Conservation (phyloP, 1,284 basidiomycete genomes). For the Ceratorhiza oryzae-sativae region DNA sequence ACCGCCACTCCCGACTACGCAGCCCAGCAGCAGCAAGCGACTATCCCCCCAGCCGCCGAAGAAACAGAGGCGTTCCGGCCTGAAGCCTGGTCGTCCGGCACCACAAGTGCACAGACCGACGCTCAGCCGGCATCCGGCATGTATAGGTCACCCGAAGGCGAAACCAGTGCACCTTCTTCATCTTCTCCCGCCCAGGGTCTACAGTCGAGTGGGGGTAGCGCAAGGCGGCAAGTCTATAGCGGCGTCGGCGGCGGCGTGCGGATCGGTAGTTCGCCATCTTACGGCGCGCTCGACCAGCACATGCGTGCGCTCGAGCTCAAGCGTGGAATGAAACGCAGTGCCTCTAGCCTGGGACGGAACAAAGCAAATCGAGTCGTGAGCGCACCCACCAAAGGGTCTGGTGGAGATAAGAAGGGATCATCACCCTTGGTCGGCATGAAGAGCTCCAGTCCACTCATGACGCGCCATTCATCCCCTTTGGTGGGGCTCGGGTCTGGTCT, state of each 20-base stretch:
- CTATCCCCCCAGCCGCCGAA: not conserved
- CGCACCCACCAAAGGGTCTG: constrained; percentile 1
- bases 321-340: constrained; percentile 32
- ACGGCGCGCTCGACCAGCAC: constrained; percentile 34
- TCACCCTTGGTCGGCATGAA: constrained; percentile 25
- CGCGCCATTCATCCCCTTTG: constrained; percentile 27
- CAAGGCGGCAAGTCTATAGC: not conserved
- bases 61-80: constrained; percentile 31
- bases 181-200: constrained; percentile 13
- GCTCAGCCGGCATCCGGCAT: constrained; percentile 12
- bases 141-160: constrained; percentile 22
- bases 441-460: constrained; percentile 15
- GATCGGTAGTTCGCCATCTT: constrained; percentile 31
- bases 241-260: not conserved
- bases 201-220: not conserved
- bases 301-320: constrained; percentile 37
- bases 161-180: constrained; percentile 21
- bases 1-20: not conserved
- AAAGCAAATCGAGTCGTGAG: constrained; percentile 20
- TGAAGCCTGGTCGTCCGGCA: constrained; percentile 28
- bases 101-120: not conserved
- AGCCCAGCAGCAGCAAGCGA: not conserved
- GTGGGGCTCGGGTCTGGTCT: constrained; percentile 16
- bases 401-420: constrained; percentile 9
- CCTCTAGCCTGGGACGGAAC: not conserved